phyloP scores from a whole-genome alignment of 1,284 basidiomycete species.

The Bondarzewia mesenterica region DNA sequence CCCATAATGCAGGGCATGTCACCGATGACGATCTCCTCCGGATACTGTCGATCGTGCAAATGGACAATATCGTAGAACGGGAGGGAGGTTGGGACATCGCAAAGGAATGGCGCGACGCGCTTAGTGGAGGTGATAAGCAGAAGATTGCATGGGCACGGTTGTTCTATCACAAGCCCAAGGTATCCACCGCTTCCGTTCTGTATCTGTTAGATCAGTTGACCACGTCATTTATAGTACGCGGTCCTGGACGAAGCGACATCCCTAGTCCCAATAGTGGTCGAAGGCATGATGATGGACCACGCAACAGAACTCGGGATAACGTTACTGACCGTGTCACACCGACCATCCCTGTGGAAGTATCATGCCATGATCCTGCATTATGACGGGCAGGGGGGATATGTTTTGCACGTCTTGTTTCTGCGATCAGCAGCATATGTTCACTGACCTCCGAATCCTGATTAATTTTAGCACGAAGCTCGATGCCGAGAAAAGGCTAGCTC shows the following conservation, averaged over 20 bases:
- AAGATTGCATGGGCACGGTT: slow-evolving; percentile 95
- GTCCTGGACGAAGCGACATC: slow-evolving; percentile 96
- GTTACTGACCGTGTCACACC: slow-evolving; percentile 85
- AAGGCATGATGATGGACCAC: slow-evolving; percentile 93
- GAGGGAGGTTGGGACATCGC: slow-evolving; percentile 92
- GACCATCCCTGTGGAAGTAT: slow-evolving; percentile 92
- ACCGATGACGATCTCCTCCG: slow-evolving; percentile 72
- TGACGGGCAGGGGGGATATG: slow-evolving; percentile 76
- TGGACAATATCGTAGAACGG: slow-evolving; percentile 86
- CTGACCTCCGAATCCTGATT: slow-evolving; percentile 1
- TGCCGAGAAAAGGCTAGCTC: slow-evolving; percentile 82
- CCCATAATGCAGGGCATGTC: slow-evolving; percentile 46
- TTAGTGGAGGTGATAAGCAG: slow-evolving; percentile 85
- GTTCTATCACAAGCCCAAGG: slow-evolving; percentile 94
- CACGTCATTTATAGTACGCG: slow-evolving; percentile 59
- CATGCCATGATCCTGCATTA: slow-evolving; percentile 90
- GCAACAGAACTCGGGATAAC: slow-evolving; percentile 86
- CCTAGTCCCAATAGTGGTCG: slow-evolving; percentile 88
- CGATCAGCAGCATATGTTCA: not conserved
- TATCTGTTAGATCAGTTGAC: not conserved
- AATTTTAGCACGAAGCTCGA: slow-evolving; percentile 74
- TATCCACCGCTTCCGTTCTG: slow-evolving; percentile 19
- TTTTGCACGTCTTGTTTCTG: slow-evolving; percentile 54
- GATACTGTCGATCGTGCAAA: slow-evolving; percentile 77
- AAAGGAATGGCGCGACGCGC: slow-evolving; percentile 88